A percentile compares a stretch with the other conserved stretches of the same genome.
Evolutionary conservation across 169 alveolate species (phyloP).

Genomic region (Cryptosporidium sp.): DNA sequence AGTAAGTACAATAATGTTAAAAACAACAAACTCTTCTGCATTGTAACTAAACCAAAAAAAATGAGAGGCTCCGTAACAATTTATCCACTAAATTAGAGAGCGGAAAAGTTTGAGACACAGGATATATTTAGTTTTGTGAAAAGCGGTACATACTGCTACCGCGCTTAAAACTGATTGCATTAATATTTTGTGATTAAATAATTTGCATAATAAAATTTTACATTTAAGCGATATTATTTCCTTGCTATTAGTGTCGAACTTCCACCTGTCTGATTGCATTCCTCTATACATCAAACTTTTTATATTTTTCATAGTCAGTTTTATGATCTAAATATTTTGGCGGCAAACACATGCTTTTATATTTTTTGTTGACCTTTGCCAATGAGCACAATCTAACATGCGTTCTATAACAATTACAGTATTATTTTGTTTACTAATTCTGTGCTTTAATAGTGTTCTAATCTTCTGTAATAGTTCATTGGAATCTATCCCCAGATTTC

Average conservation of each 20-base stretch:
- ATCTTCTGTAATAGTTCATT: background rate
- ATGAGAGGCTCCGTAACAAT: background rate
- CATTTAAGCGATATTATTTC: no score
- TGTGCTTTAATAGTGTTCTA: background rate
- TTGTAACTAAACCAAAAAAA: background rate
- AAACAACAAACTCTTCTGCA: constrained; percentile 15
- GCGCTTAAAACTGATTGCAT: background rate
- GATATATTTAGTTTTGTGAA: background rate
- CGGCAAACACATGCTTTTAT: constrained; percentile 19
- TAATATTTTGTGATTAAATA: background rate
- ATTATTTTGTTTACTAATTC: background rate
- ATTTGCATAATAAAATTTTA: background rate
- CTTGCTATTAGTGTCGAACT: background rate
- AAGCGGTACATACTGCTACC: constrained; percentile 26
- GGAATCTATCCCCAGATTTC: constrained; percentile 30
- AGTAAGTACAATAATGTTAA: background rate
- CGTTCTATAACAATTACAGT: background rate
- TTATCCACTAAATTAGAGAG: constrained; percentile 12
- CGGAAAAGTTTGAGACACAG: constrained; percentile 40
- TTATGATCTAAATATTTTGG: constrained; percentile 68
- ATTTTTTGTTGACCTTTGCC: background rate
- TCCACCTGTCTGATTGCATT: background rate
- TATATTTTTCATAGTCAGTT: background rate
- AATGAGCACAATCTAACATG: constrained; percentile 14
- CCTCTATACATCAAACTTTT: background rate